Percentiles rank a stretch among this genome's conserved stretches.
Conservation (phyloP, 2,329 filamentous ascomycete genomes). For the Purpureocillium takamizusanense region DNA sequence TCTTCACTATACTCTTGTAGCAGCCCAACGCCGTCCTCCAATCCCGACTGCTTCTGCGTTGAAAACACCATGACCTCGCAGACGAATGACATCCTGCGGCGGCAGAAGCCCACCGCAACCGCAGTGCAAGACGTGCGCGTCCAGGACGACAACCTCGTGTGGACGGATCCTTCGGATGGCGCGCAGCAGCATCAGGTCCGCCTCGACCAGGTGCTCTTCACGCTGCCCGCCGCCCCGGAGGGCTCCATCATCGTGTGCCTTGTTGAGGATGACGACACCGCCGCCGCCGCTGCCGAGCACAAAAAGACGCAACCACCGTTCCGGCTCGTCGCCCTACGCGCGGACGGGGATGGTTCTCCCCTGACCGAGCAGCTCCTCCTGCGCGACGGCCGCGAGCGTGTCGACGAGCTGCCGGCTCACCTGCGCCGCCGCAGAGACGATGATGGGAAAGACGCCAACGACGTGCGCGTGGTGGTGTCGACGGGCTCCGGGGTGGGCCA, state of each 20-base stretch:
- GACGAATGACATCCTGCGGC: not conserved
- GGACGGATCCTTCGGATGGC: conserved; percentile 12
- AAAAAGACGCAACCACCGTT: conserved; percentile 15
- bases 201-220: conserved; percentile 19
- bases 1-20: too few relatives aligned
- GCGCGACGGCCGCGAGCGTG: conserved; percentile 12
- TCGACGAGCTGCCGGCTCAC: conserved; percentile 30
- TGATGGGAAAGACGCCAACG: conserved; percentile 9
- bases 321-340: conserved; percentile 16
- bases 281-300: too few relatives aligned
- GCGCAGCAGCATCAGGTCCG: conserved; percentile 8
- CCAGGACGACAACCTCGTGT: conserved; percentile 15
- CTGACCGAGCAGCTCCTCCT: conserved; percentile 28
- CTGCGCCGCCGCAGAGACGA: conserved; percentile 15
- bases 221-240: too few relatives aligned
- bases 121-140: conserved; percentile 13
- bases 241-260: conserved; percentile 27
- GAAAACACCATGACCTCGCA: too few relatives aligned
- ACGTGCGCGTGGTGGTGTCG: conserved; percentile 59
- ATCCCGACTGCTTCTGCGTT: too few relatives aligned
- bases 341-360: conserved; percentile 16
- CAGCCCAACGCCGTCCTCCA: too few relatives aligned
- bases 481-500: conserved; percentile 54
- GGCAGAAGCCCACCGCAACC: not conserved
- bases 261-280: conserved; percentile 21